A percentile compares a stretch with the other conserved stretches of the same genome.
phyloP scores from a whole-genome alignment of 2,329 filamentous ascomycete species.

The Penicillium carneum region DNA sequence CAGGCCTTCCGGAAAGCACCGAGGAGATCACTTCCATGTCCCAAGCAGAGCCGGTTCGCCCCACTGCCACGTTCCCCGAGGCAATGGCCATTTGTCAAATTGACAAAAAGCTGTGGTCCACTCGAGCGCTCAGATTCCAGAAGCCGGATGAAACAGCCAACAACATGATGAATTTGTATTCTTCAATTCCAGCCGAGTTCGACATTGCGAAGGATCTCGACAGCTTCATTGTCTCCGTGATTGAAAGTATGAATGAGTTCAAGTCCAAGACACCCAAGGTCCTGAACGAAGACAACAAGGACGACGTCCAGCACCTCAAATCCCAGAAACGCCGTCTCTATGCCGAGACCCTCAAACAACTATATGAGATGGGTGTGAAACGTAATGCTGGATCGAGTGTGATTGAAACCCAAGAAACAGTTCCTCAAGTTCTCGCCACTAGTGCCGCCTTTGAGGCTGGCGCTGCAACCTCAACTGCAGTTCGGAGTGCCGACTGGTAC shows the following conservation, averaged over 20 bases:
- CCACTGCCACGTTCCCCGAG: conserved; percentile 38
- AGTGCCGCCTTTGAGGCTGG: conserved; percentile 51
- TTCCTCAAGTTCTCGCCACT: conserved; percentile 72
- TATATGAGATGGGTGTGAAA: conserved; percentile 88
- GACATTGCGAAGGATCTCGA: conserved; percentile 68
- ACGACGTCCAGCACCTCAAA: conserved; percentile 85
- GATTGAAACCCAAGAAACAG: conserved; percentile 74
- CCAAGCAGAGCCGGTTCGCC: conserved; percentile 19
- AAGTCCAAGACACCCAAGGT: conserved; percentile 81
- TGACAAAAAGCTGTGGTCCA: conserved; percentile 46
- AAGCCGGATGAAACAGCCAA: conserved; percentile 73
- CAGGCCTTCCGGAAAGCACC: conserved; percentile 46
- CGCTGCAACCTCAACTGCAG: conserved; percentile 28
- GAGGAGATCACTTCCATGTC: conserved; percentile 35
- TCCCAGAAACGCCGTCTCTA: conserved; percentile 87
- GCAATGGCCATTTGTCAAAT: conserved; percentile 45
- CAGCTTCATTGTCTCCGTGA: conserved; percentile 72
- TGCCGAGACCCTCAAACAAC: conserved; percentile 81
- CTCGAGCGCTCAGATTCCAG: conserved; percentile 69
- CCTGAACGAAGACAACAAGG: conserved; percentile 87
- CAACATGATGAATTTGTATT: conserved; percentile 74
- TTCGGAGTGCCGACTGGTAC: conserved; percentile 68
- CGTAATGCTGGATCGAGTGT: conserved; percentile 78
- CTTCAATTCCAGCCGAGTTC: conserved; percentile 60
- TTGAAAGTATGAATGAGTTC: conserved; percentile 73